phyloP scores from a whole-genome alignment of 371 early-diverging fungal species.

The Mortierella sp. region DNA sequence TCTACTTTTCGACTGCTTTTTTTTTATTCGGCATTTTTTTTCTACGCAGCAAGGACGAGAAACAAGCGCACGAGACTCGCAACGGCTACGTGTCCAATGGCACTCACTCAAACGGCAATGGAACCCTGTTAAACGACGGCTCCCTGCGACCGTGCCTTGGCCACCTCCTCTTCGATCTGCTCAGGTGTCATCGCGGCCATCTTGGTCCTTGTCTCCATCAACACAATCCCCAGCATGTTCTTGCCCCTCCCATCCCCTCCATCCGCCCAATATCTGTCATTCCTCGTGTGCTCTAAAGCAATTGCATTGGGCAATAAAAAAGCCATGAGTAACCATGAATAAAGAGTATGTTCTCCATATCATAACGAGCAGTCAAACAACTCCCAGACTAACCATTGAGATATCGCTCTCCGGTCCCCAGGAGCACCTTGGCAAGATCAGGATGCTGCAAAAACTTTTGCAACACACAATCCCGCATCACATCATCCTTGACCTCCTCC shows the following conservation, averaged over 20 bases:
- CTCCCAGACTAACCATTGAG: slow-evolving; percentile 32
- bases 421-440: slow-evolving; percentile 47
- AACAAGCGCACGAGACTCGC: not conserved
- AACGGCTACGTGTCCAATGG: not conserved
- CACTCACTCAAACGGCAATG: not conserved
- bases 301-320: not conserved
- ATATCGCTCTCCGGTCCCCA: slow-evolving; percentile 50
- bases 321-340: not conserved
- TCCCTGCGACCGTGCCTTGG: slow-evolving; percentile 5
- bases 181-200: slow-evolving; percentile 29
- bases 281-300: slow-evolving; percentile 60
- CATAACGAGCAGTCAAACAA: not conserved
- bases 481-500: slow-evolving; percentile 63
- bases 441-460: slow-evolving; percentile 65
- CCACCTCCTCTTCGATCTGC: slow-evolving; percentile 27
- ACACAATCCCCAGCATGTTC: slow-evolving; percentile 60
- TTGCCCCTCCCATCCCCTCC: slow-evolving; percentile 63
- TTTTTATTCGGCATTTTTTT: not conserved
- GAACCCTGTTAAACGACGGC: not conserved
- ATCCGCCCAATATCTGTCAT: slow-evolving; percentile 68
- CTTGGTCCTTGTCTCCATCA: slow-evolving; percentile 58
- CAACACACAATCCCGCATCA: slow-evolving; percentile 60
- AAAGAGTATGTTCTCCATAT: not conserved
- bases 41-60: not conserved
- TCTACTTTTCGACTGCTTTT: slow-evolving; percentile 1